A percentile compares a stretch with the other conserved stretches of the same genome.
Conservation (phyloP, 352 stramenopile genomes). For the Pythium oligandrum region DNA sequence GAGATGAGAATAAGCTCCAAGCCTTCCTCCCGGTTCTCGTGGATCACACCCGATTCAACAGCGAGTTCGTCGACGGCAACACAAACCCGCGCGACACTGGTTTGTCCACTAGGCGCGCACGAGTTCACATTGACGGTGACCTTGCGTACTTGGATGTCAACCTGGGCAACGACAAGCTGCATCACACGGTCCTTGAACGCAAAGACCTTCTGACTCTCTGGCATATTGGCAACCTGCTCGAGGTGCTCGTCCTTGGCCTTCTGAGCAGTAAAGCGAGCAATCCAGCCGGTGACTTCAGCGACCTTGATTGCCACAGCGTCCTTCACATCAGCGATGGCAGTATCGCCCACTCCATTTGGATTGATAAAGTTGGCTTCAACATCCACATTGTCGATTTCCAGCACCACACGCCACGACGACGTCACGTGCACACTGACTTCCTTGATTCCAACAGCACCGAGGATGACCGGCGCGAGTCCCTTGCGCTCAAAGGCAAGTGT, state of each 20-base stretch:
- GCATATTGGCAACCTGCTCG: conserved; percentile 7
- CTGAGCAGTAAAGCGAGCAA: conserved; percentile 17
- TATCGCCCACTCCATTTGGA: conserved; percentile 7
- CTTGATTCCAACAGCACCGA: conserved; percentile 15
- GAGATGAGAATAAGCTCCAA: conserved; percentile 17
- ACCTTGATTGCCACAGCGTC: conserved; percentile 20
- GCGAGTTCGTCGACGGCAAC: conserved; percentile 14
- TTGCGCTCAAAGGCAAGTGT: conserved; percentile 22
- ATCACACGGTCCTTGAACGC: conserved; percentile 26
- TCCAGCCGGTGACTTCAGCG: conserved; percentile 12
- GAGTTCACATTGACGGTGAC: conserved; percentile 15
- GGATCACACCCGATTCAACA: conserved; percentile 14
- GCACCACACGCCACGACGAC: conserved; percentile 19
- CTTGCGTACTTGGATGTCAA: conserved; percentile 19
- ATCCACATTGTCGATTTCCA: conserved; percentile 22
- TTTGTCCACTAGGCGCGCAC: conserved; percentile 2
- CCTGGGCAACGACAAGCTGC: conserved; percentile 23
- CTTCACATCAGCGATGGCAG: conserved; percentile 12
- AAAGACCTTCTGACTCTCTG: conserved; percentile 12
- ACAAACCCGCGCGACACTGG: conserved; percentile 8
- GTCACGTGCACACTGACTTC: conserved; percentile 19
- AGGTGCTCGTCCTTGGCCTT: conserved; percentile 18
- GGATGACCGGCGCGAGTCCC: conserved; percentile 10
- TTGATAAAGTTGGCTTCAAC: conserved; percentile 14
- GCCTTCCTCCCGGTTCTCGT: conserved; percentile 19